Conservation (phyloP, 805 yeast genomes). For the Phaffomyces opuntiae region DNA sequence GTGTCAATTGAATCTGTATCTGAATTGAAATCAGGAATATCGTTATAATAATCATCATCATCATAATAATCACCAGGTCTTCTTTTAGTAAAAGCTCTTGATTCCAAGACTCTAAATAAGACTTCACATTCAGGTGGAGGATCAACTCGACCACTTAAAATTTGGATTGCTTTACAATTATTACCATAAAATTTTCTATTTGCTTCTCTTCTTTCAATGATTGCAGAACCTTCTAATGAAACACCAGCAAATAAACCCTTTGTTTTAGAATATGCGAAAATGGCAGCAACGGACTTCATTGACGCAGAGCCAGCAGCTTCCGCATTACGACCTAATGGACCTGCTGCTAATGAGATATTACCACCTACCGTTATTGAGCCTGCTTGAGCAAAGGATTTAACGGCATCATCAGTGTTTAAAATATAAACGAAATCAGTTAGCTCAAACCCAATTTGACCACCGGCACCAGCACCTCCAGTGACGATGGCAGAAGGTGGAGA, state of each 20-base stretch:
- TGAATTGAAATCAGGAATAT: conserved; percentile 34
- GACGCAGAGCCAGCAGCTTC: conserved; percentile 97
- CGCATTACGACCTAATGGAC: conserved; percentile 95
- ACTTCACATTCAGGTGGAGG: conserved; percentile 90
- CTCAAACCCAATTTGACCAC: conserved; percentile 96
- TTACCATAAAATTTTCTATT: conserved; percentile 91
- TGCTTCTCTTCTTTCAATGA: conserved; percentile 96
- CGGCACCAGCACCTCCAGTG: conserved; percentile 98
- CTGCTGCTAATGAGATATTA: conserved; percentile 92
- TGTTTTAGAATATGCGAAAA: conserved; percentile 89
- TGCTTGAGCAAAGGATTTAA: conserved; percentile 84
- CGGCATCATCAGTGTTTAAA: conserved; percentile 80
- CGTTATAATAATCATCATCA: conserved; percentile 65
- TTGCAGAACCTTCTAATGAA: conserved; percentile 92
- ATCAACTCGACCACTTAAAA: conserved; percentile 81
- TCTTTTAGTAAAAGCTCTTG: conserved; percentile 69
- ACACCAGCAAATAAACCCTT: conserved; percentile 97
- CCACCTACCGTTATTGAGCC: conserved; percentile 96
- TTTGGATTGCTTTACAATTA: conserved; percentile 79
- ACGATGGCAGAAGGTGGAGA: conserved; percentile 94
- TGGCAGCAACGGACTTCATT: conserved; percentile 77
- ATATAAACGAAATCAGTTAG: conserved; percentile 94
- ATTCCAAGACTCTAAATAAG: conserved; percentile 76
- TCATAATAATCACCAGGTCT: conserved; percentile 37
- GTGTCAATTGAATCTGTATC: conserved; percentile 24